Evolutionary conservation across 2,329 filamentous ascomycete genomes (phyloP).

Genomic region (Pseudogymnoascus sp.): DNA sequence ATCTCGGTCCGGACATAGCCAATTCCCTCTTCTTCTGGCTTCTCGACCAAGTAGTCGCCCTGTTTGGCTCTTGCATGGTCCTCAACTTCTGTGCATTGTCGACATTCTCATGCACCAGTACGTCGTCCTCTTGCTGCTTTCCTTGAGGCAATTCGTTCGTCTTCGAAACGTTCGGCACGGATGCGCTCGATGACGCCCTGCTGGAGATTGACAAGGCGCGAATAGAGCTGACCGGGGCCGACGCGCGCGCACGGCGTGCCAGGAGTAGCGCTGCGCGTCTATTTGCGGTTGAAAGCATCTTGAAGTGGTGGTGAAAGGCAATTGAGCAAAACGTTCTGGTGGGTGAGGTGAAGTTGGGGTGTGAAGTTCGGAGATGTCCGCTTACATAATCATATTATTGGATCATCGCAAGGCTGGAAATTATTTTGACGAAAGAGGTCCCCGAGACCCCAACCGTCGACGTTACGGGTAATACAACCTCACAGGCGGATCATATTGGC

Average conservation of each 20-base stretch:
- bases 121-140: conserved; percentile 40
- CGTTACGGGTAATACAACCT: background rate
- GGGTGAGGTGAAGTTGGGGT: background rate
- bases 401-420: conserved; percentile 6
- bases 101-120: conserved; percentile 44
- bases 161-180: conserved; percentile 33
- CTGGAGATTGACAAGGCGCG: conserved; percentile 9
- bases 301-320: background rate
- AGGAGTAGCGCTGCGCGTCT: conserved; percentile 2
- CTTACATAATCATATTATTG: background rate
- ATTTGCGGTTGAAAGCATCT: conserved; percentile 5
- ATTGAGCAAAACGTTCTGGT: background rate
- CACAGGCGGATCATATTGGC: background rate
- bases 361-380: conserved; percentile 3
- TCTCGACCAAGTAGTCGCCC: conserved; percentile 68
- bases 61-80: conserved; percentile 72
- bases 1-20: conserved; percentile 89
- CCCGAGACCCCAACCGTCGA: background rate
- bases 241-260: conserved; percentile 1
- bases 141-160: conserved; percentile 50
- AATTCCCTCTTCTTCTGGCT: conserved; percentile 73
- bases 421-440: background rate
- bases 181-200: conserved; percentile 33
- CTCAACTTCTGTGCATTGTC: conserved; percentile 30
- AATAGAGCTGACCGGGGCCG: background rate